Conservation (phyloP, 2,329 filamentous ascomycete species). For the Aspergillus tamarii region DNA sequence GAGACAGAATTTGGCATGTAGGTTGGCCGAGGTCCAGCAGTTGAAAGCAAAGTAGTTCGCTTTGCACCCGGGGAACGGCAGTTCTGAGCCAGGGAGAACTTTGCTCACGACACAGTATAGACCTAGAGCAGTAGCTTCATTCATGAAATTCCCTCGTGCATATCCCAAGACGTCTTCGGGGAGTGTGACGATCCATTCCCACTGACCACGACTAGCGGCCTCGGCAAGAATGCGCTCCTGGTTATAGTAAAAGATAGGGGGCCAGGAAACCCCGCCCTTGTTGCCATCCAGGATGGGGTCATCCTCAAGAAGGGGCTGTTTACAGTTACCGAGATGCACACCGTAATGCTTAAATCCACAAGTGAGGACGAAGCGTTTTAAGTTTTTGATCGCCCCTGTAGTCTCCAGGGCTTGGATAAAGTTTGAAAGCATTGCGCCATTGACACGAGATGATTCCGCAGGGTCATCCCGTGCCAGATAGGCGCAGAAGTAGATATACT, state of each 20-base stretch:
- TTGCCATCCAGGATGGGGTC: constrained; percentile 47
- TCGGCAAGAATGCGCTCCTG: constrained; percentile 52
- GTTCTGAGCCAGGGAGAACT: constrained; percentile 32
- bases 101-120: constrained; percentile 43
- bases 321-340: constrained; percentile 53
- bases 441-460: constrained; percentile 41
- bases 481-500: constrained; percentile 50
- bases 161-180: constrained; percentile 52
- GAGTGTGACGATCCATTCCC: constrained; percentile 49
- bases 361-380: constrained; percentile 55
- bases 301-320: constrained; percentile 53
- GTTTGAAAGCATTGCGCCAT: constrained; percentile 50
- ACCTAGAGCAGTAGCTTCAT: constrained; percentile 43
- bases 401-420: constrained; percentile 52
- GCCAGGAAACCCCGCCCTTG: constrained; percentile 32
- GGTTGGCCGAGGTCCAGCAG: constrained; percentile 35
- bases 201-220: constrained; percentile 36
- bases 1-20: constrained; percentile 42
- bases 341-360: constrained; percentile 58
- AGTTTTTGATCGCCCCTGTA: constrained; percentile 43
- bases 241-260: constrained; percentile 57
- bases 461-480: constrained; percentile 45
- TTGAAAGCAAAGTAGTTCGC: constrained; percentile 39
- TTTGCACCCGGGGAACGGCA: constrained; percentile 40
- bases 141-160: constrained; percentile 48